Conservation (phyloP, 2,329 filamentous ascomycete genomes). For the Tolypocladium pustulatum region DNA sequence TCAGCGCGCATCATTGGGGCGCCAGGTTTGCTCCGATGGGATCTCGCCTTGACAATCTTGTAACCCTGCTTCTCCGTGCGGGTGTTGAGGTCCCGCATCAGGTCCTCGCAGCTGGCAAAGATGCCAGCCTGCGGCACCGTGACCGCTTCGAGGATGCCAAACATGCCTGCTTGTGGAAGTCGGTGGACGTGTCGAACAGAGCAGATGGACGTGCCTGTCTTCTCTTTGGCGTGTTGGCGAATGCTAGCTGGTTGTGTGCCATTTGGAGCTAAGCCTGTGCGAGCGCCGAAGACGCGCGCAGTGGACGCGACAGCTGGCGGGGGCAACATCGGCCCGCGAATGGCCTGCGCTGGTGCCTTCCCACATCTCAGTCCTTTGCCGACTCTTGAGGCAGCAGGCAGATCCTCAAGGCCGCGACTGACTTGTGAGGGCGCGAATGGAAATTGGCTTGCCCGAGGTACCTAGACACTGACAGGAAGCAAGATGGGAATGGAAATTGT, state of each 20-base stretch:
- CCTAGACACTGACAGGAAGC: neutral
- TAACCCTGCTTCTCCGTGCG: constrained; percentile 33
- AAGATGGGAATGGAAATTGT: neutral
- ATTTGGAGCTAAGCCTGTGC: constrained; percentile 10
- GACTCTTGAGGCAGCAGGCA: neutral
- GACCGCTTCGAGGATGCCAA: constrained; percentile 31
- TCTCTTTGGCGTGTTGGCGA: constrained; percentile 2
- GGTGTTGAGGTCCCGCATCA: constrained; percentile 27
- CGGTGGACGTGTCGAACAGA: constrained; percentile 9
- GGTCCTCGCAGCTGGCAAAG: constrained; percentile 29
- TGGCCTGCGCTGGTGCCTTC: neutral
- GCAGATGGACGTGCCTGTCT: constrained; percentile 12
- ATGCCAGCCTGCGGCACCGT: constrained; percentile 24
- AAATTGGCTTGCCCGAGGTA: neutral
- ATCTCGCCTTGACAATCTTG: constrained; percentile 34
- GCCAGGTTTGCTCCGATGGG: constrained; percentile 29
- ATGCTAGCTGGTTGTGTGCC: constrained; percentile 5
- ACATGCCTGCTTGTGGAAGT: constrained; percentile 22
- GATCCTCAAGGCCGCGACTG: neutral
- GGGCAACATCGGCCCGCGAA: neutral
- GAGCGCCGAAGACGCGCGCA: constrained; percentile 1
- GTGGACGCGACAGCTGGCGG: neutral
- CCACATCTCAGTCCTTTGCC: too few species aligned
- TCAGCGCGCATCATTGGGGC: constrained; percentile 32
- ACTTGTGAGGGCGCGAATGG: neutral